phyloP scores from a whole-genome alignment of 1,284 basidiomycete species.

The Coniferiporia sulphurascens region DNA sequence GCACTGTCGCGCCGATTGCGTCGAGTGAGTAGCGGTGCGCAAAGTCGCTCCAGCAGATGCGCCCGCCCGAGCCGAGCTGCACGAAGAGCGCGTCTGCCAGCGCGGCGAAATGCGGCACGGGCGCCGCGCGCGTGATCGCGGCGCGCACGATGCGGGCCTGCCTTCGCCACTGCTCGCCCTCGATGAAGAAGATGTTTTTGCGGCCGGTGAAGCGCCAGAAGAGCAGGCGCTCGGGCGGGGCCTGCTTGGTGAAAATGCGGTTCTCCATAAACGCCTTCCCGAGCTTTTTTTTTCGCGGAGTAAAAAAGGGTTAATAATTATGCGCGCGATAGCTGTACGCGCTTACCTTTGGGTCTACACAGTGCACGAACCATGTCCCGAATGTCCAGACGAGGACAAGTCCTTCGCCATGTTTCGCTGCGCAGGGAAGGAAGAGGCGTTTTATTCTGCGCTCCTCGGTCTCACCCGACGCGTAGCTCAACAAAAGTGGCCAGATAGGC shows the following conservation, averaged over 20 bases:
- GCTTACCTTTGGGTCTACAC: conserved; percentile 23
- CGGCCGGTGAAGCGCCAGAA: conserved; percentile 29
- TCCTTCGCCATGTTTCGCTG: conserved; percentile 18
- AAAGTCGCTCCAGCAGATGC: conserved; percentile 27
- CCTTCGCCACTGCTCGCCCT: conserved; percentile 29
- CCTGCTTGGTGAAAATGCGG: conserved; percentile 26
- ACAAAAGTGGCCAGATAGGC: conserved; percentile 20
- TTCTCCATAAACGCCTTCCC: conserved; percentile 14
- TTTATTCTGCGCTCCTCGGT: conserved; percentile 21
- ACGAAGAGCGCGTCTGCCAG: conserved; percentile 25
- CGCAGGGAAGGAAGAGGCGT: conserved; percentile 22
- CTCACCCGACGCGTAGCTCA: conserved; percentile 23
- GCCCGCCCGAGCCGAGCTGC: conserved; percentile 23
- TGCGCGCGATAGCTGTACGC: too few species aligned
- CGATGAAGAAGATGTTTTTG: conserved; percentile 28
- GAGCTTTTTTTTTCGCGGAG: neutral
- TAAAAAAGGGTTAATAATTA: neutral
- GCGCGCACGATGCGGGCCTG: conserved; percentile 26
- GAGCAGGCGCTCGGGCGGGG: conserved; percentile 25
- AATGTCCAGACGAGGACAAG: conserved; percentile 24
- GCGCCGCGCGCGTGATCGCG: conserved; percentile 27
- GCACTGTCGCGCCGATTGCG: conserved; percentile 29
- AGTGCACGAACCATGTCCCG: conserved; percentile 25
- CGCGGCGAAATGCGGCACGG: conserved; percentile 25
- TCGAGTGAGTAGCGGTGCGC: conserved; percentile 29